Base-by-base conservation (phyloP, 345 rosid species). In the Brassica carinata region DNA sequence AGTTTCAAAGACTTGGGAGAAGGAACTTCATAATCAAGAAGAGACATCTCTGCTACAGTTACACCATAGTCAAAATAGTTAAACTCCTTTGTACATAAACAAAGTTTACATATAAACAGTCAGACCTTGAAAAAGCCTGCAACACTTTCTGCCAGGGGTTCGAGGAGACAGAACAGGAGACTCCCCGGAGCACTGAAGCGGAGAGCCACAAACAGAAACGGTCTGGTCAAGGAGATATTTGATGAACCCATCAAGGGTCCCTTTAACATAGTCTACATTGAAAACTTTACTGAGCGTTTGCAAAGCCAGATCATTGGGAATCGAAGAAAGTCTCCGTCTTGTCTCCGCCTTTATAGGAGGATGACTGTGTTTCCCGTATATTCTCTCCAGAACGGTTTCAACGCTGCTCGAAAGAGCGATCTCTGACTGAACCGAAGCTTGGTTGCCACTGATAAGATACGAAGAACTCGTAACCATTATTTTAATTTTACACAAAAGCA, bases 231-330 rank as follows among this genome's bases (percentile, higher is more conserved):
- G 58, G 1, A 53, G 19, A 53, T 53, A 53, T n/a, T 53, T 53
- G 19, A 53, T 53, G 58, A 53, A 53, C 58, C 58, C 58, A 53
- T 53, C 58, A n/a, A 53, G 58, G 58, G 58, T 53, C 6, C 58
- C 58, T 53, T 53, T 53, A 53, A 53, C 58, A 5, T 53, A 53
- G 19, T 53, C 58, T 2, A 53, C 58, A n/a, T 27, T 27, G 0
- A 48, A 55, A 23, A 83, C 79, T 5, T 13, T 62, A 2, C 19
- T 27, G 11, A 91, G 84, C 13, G 80, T 8, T 15, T 2, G 17
- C 17, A 83, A 59, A 67, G 93, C 90, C 0, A 0, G n/a, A 10
- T 82, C 81, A 74, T 90, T 89, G 0, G 78, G 81, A 1, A 74
- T 7, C 3, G 53, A 63, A 34, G 81, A 84, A 11, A 93, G 87